Evolutionary conservation across 345 rosid genomes (phyloP).

Genomic region (Eucalyptus viminalis): DNA sequence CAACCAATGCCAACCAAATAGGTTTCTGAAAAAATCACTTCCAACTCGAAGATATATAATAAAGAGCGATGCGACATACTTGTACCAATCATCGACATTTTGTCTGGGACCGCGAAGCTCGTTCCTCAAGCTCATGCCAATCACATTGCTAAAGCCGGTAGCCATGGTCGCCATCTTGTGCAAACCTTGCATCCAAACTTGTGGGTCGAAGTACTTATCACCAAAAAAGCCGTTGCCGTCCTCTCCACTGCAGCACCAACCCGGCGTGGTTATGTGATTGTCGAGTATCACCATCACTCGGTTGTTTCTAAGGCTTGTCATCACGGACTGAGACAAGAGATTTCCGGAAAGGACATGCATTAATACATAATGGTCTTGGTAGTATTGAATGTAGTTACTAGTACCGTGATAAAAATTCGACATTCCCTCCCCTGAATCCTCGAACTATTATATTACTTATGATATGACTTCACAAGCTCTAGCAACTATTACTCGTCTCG

Average conservation of each 20-base stretch:
- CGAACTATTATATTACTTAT: neutral
- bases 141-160: conserved; percentile 40
- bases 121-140: conserved; percentile 91
- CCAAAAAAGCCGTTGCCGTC: conserved; percentile 97
- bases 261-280: conserved; percentile 82
- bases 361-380: neutral
- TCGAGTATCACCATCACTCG: conserved; percentile 77
- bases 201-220: conserved; percentile 60
- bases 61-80: conserved; percentile 12
- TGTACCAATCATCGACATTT: conserved; percentile 78
- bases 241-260: conserved; percentile 66
- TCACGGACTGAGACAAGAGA: conserved; percentile 36
- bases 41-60: neutral
- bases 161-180: conserved; percentile 55
- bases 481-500: neutral
- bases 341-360: neutral
- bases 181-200: conserved; percentile 52
- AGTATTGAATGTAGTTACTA: neutral
- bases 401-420: neutral
- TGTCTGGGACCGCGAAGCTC: conserved; percentile 85
- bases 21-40: neutral
- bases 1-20: neutral
- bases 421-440: neutral
- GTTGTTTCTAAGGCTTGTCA: conserved; percentile 45
- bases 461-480: neutral